phyloP scores from a whole-genome alignment of 2,329 filamentous ascomycete species.

The Cyphellophora europaea region DNA sequence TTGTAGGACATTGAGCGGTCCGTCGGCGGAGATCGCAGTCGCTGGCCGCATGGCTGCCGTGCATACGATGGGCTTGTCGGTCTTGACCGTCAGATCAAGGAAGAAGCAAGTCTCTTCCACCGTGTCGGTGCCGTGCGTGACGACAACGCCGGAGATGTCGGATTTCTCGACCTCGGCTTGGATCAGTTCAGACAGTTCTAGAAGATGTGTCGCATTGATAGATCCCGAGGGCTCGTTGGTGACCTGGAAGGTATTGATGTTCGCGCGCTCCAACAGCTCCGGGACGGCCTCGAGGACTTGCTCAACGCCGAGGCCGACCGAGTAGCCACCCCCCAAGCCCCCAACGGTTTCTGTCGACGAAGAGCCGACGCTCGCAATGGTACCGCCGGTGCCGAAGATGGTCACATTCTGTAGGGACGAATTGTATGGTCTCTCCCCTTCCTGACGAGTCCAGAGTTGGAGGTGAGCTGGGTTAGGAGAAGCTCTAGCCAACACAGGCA shows the following conservation, averaged over 20 bases:
- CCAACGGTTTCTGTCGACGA: constrained; percentile 3
- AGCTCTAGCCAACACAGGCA: too few species aligned
- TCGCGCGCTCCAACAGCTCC: constrained; percentile 20
- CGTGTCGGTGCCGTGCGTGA: constrained; percentile 59
- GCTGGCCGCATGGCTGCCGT: constrained; percentile 56
- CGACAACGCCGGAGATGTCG: constrained; percentile 39
- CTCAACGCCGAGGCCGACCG: constrained; percentile 2
- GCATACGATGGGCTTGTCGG: constrained; percentile 49
- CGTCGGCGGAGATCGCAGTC: constrained; percentile 54
- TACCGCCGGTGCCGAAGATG: constrained; percentile 6
- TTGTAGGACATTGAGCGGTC: constrained; percentile 53
- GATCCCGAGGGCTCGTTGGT: constrained; percentile 21
- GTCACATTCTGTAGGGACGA: constrained; percentile 4
- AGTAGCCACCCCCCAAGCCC: too few species aligned
- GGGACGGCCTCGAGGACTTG: constrained; percentile 19
- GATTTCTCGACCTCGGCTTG: constrained; percentile 14
- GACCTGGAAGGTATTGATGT: constrained; percentile 21
- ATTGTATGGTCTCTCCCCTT: constrained; percentile 2
- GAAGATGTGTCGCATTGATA: constrained; percentile 18
- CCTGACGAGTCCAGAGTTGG: constrained; percentile 1
- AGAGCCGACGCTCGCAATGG: constrained; percentile 4
- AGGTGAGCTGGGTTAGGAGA: too few species aligned
- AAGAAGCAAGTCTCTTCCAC: constrained; percentile 57
- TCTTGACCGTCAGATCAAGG: constrained; percentile 48
- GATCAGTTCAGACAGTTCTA: constrained; percentile 9